phyloP scores from a whole-genome alignment of 257 asterid genomes.

The Nicotiana obtusifolia region DNA sequence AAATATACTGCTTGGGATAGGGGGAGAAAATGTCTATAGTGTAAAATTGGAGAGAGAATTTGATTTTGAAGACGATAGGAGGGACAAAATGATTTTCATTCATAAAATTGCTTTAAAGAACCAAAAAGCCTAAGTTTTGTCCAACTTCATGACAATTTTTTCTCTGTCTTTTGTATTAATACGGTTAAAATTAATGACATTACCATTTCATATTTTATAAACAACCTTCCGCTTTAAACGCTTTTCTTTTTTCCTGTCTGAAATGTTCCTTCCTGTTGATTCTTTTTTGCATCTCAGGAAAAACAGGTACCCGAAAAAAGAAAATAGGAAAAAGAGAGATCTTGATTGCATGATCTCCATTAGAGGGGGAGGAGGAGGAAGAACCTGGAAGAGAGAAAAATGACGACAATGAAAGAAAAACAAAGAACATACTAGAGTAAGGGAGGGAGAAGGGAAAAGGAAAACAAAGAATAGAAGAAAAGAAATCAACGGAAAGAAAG shows the following conservation, averaged over 20 bases:
- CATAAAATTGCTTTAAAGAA: neutral
- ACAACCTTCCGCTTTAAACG: slow-evolving; percentile 16
- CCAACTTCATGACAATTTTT: too few species aligned
- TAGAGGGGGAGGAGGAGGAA: neutral
- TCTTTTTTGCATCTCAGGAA: slow-evolving; percentile 2
- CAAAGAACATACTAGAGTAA: neutral
- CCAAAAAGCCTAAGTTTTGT: too few species aligned
- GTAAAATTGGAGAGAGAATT: neutral
- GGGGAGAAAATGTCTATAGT: neutral
- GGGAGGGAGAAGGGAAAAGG: neutral
- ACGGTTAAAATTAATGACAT: neutral
- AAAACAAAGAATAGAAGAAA: neutral
- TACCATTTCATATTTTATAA: slow-evolving; percentile 3
- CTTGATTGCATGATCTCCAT: slow-evolving; percentile 1
- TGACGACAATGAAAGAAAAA: neutral
- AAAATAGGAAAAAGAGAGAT: neutral
- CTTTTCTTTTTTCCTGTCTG: slow-evolving; percentile 11
- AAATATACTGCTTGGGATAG: neutral
- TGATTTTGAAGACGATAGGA: neutral
- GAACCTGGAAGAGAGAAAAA: neutral
- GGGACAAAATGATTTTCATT: neutral
- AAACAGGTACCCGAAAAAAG: neutral
- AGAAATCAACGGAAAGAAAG: neutral
- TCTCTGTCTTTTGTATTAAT: neutral
- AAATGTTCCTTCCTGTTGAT: slow-evolving; percentile 9